Conservation (phyloP, 2,329 filamentous ascomycete species). For the Monascus ruber region DNA sequence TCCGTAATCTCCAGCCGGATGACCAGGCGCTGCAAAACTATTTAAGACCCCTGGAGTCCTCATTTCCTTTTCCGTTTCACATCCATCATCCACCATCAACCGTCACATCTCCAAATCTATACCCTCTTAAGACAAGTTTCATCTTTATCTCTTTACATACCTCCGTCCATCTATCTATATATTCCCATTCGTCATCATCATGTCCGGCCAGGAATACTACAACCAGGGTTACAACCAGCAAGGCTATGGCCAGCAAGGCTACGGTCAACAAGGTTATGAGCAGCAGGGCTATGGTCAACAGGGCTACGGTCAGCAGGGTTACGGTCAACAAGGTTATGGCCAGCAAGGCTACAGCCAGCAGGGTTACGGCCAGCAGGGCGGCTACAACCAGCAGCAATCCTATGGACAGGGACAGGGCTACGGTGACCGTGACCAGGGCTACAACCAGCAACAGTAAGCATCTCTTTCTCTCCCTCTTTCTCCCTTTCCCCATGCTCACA, state of each 20-base stretch:
- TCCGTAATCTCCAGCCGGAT: too few relatives aligned
- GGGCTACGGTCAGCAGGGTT: not conserved
- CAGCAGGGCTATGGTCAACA: too few relatives aligned
- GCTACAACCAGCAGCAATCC: slow-evolving; percentile 11
- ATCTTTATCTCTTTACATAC: too few relatives aligned
- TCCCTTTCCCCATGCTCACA: not conserved
- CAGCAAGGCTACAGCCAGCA: slow-evolving; percentile 13
- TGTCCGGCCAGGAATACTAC: slow-evolving; percentile 1
- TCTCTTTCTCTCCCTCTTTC: not conserved
- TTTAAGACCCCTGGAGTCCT: too few relatives aligned
- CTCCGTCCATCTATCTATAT: too few relatives aligned
- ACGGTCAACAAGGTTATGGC: slow-evolving; percentile 14
- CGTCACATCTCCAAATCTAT: too few relatives aligned
- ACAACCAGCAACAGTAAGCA: slow-evolving; percentile 4
- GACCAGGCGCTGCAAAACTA: too few relatives aligned
- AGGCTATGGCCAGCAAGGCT: slow-evolving; percentile 5
- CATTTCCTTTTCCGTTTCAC: too few relatives aligned
- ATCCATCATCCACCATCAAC: too few relatives aligned
- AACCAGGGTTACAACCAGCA: slow-evolving; percentile 4
- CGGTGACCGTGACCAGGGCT: slow-evolving; percentile 6
- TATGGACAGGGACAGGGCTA: slow-evolving; percentile 15
- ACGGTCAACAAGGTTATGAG: not conserved
- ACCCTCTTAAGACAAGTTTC: too few relatives aligned
- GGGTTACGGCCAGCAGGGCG: slow-evolving; percentile 10
- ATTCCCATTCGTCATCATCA: too few relatives aligned